These are phyloP conservation scores for Trichoderma oligosporum DNA, from an alignment of 2,329 filamentous ascomycete genomes.

Conservation along the genomic window DNA sequence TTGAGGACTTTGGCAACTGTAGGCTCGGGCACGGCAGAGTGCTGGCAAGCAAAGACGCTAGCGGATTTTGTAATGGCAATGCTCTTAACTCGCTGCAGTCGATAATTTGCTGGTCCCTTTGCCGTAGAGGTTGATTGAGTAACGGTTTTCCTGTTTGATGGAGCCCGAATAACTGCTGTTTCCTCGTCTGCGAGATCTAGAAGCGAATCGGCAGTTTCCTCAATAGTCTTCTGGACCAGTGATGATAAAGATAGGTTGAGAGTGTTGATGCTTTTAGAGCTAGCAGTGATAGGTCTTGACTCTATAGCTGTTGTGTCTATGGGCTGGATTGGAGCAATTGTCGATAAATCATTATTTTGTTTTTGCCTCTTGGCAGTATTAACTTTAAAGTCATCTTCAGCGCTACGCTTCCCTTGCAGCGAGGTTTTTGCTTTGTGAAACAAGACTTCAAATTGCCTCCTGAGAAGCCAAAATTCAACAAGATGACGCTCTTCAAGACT, in stretches of 20 bases:
- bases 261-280: neutral
- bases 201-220: neutral
- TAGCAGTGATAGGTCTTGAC: neutral
- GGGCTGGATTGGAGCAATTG: neutral
- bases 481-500: neutral
- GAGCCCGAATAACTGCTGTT: neutral
- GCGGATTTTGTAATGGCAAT: neutral
- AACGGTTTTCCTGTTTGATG: no score
- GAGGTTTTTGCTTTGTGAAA: neutral
- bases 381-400: neutral
- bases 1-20: constrained; percentile 3
- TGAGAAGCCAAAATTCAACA: neutral
- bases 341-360: neutral
- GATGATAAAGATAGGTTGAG: neutral
- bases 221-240: neutral
- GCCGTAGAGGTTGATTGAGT: neutral
- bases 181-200: constrained; percentile 6
- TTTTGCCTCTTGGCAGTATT: neutral
- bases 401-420: neutral
- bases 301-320: neutral
- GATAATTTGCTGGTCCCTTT: neutral
- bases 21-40: neutral
- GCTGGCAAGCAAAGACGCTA: neutral
- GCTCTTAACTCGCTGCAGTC: neutral
- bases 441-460: neutral